Evolutionary conservation across 192 early-diverging fungal species (phyloP).

Genomic region (Coemansia sp.): DNA sequence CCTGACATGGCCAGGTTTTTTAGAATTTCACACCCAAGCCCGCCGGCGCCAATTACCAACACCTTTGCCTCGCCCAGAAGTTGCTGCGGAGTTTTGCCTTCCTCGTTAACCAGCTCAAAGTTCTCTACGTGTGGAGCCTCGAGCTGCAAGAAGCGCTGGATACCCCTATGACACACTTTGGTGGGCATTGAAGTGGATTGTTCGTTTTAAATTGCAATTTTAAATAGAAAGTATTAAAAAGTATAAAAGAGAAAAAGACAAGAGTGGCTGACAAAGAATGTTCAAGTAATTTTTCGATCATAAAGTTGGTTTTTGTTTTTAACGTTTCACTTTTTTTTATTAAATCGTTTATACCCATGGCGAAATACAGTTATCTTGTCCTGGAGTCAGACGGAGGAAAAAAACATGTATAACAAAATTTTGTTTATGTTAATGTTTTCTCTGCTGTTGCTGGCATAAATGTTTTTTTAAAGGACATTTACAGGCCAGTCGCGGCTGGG

Average conservation of each 20-base stretch:
- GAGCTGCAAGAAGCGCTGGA: slow-evolving; percentile 41
- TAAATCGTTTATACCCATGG: too few relatives aligned
- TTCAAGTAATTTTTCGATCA: too few relatives aligned
- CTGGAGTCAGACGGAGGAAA: too few relatives aligned
- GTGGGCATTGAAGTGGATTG: background rate
- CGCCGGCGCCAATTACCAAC: slow-evolving; percentile 81
- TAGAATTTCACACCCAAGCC: slow-evolving; percentile 80
- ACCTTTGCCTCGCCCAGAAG: slow-evolving; percentile 59
- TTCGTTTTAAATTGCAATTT: slow-evolving; percentile 7
- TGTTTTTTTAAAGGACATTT: slow-evolving; percentile 38
- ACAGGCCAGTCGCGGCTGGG: slow-evolving; percentile 53
- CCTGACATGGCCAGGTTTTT: slow-evolving; percentile 79
- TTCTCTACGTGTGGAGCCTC: slow-evolving; percentile 43
- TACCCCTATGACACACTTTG: slow-evolving; percentile 19
- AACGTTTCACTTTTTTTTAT: too few relatives aligned
- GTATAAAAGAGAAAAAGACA: slow-evolving; percentile 4
- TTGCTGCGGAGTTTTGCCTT: slow-evolving; percentile 45
- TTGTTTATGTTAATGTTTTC: background rate
- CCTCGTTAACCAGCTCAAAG: slow-evolving; percentile 50
- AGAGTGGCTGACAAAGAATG: background rate
- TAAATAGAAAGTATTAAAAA: slow-evolving; percentile 7
- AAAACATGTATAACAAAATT: background rate
- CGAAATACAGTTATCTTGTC: too few relatives aligned
- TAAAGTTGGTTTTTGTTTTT: too few relatives aligned
- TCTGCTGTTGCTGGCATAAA: background rate